These are phyloP conservation scores for Rhodotorula sp. DNA, from an alignment of 1,284 basidiomycete species.

Conservation along the genomic window DNA sequence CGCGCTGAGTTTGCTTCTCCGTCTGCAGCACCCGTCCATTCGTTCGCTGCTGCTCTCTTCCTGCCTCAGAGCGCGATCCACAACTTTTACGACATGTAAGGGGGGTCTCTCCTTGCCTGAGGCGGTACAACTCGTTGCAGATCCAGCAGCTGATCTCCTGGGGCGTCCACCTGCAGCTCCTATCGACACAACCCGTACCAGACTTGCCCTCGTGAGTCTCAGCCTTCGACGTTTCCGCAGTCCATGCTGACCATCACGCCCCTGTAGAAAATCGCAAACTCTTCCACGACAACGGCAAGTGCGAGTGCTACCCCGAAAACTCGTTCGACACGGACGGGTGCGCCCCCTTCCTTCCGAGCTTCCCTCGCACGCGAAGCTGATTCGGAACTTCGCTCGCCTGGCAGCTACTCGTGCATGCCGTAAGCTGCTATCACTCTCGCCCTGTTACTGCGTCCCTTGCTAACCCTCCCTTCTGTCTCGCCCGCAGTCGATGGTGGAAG, in stretches of 20 bases:
- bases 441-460: not conserved
- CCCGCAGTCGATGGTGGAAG: constrained; percentile 8
- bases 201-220: constrained; percentile 1
- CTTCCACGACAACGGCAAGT: constrained; percentile 57
- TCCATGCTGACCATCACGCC: not conserved
- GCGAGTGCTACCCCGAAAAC: constrained; percentile 46
- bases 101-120: constrained; percentile 60
- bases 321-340: constrained; percentile 25
- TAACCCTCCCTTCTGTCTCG: not conserved
- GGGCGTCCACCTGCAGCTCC: not conserved
- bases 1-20: not conserved
- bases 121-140: constrained; percentile 50
- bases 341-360: not conserved
- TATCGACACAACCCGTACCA: constrained; percentile 18
- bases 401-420: constrained; percentile 1
- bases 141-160: constrained; percentile 46
- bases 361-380: not conserved
- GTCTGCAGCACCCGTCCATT: constrained; percentile 67
- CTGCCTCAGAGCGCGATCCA: constrained; percentile 68
- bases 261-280: constrained; percentile 8
- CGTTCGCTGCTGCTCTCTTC: constrained; percentile 69
- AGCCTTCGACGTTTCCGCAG: too few relatives aligned
- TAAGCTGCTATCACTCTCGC: not conserved
- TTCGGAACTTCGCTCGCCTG: not conserved
- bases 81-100: constrained; percentile 62